Base-by-base conservation (phyloP, 495 filamentous ascomycete species). In the Parathielavia appendiculata region DNA sequence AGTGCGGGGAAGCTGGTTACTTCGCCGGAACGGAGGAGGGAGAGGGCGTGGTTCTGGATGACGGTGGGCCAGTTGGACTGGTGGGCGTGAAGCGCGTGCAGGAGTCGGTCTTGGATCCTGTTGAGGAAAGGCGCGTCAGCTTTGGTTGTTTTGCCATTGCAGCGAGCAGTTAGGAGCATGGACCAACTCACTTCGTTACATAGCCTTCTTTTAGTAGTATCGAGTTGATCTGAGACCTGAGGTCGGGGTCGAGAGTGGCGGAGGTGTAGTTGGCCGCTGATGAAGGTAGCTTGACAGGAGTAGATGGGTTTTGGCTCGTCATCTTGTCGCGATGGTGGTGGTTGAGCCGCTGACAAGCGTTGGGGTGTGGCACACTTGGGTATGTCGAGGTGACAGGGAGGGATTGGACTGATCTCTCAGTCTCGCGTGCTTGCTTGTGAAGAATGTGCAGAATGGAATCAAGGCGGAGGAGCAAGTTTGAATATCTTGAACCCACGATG, bases 21-120 rank as follows among this genome's bases (percentile, higher is more conserved):
- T 48, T 81, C 77, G 68, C 79, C 80, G 11, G 71, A 75, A 54
- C 80, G 79, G 22, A 83, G 76, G 51, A 83, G 74, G 20, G 72
- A 30, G 19, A 82, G 70, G 36, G 79, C 80, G 71, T 80, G 76
- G 43, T 64, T 62, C 54, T 80, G 76, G 54, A 83, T 67, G 39
- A 69, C 45, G n/a, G 77, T 77, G 3, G 79, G 79, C 80, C 80
- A 83, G 71, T 83, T 81, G 60, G 75, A 68, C 17, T 65, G 62
- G 66, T 77, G 68, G 7, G 79, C 61, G 66, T 81, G 67, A 51
- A 82, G 79, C 17, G 75, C 66, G 69, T 81, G 78, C 7, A 80
- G 72, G 63, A 83, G 74, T 50, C 71, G 66, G n/a, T 81, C 78
- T 69, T 83, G 79, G 59, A 83, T 83, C 63, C 80, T 83, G 60